A percentile compares a stretch with the other conserved stretches of the same genome.
These are phyloP conservation scores for Aspergillus brasiliensis DNA, from an alignment of 2,329 filamentous ascomycete genomes.

Conservation along the genomic window DNA sequence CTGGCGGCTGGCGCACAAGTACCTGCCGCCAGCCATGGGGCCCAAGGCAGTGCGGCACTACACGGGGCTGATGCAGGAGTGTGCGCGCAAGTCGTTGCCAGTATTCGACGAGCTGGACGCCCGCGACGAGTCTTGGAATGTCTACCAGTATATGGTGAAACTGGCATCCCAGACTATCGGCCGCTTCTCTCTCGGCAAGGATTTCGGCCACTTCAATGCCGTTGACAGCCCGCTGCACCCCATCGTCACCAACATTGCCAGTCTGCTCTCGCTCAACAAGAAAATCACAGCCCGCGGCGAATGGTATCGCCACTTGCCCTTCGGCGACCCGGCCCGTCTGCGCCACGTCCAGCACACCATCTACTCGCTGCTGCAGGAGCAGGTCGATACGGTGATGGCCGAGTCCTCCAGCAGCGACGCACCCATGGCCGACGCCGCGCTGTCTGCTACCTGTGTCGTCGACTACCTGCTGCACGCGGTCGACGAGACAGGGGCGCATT, in stretches of 20 bases:
- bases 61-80: constrained; percentile 58
- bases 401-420: no score
- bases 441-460: no score
- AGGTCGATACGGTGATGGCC: no score
- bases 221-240: constrained; percentile 52
- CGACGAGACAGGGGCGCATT: no score
- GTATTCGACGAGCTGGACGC: constrained; percentile 23
- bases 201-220: constrained; percentile 46
- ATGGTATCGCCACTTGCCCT: constrained; percentile 60
- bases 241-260: constrained; percentile 53
- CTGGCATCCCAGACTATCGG: no score
- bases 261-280: constrained; percentile 59
- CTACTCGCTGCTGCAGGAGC: no score
- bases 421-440: no score
- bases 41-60: constrained; percentile 64
- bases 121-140: no score
- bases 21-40: constrained; percentile 46
- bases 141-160: no score
- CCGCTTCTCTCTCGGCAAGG: constrained; percentile 40
- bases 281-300: constrained; percentile 54
- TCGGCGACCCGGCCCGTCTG: constrained; percentile 55
- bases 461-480: no score
- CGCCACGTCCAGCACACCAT: background rate
- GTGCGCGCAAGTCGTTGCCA: constrained; percentile 51
- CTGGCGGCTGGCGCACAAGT: constrained; percentile 57